Evolutionary conservation across 1,284 basidiomycete species (phyloP), one percentile per base, ranked within the genome.

Genomic region (Vanrija humicola): DNA sequence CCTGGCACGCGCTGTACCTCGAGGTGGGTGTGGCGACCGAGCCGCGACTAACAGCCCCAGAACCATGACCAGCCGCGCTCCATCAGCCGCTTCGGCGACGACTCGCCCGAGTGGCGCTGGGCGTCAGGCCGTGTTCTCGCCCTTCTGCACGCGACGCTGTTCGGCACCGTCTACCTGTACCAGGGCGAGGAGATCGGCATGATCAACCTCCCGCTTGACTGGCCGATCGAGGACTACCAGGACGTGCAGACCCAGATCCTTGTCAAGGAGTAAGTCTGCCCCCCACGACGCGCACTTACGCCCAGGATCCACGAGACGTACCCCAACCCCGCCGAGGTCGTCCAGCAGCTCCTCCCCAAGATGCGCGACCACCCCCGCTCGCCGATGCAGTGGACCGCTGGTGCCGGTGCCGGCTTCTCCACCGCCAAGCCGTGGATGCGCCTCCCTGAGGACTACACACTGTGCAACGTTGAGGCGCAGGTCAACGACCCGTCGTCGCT

Each of bases 141-240:
- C 0, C 75, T 86, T 23, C 72, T 87, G 48, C 80, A 87, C 63
- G 76, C 81, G 38, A 82, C 83, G 0, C 81, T 84, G 48, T 77
- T 80, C 1, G 88, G 87, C 3, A 87, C 87, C 12, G 72, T 85
- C 59, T 89, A 83, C 68, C 77, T 90, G 14, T 88, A 84, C 70
- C 86, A 89, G 74, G 86, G 88, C 2, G 79, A 88, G 72, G 86
- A 88, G 65, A 80, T 89, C 0, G 87, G 83, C 0, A 78, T 86
- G 74, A 81, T 79, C 72, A 89, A 89, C 59, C 81, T 87, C 43
- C 86, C 87, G 7, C 66, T 76, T 29, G 70, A 75, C 5, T 88
- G 87, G 86, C 80, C 81, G 0, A 77, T 86, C n/a, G 83, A 86
- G 52, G 86, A 88, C 59, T 88, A 85, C 69, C 84, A 84, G 66